phyloP scores from a whole-genome alignment of 106 monocot species.

The Cymbidium sinense region DNA sequence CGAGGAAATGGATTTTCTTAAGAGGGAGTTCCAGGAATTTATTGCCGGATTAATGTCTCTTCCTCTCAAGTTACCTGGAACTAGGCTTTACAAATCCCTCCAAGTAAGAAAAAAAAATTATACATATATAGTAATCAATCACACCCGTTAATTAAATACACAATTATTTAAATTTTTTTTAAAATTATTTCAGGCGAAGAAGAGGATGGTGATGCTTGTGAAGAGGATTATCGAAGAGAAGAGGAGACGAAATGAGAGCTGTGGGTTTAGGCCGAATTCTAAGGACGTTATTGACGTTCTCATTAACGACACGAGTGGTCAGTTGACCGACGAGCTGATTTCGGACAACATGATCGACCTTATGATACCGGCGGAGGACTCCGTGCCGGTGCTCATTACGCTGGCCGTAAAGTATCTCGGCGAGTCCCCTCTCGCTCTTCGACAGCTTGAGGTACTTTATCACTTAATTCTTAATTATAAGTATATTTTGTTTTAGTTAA shows the following conservation, averaged over 20 bases:
- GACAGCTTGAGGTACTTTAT: slow-evolving; percentile 47
- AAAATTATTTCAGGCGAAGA: slow-evolving; percentile 27
- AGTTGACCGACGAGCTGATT: slow-evolving; percentile 75
- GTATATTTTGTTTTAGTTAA: not conserved
- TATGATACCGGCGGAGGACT: slow-evolving; percentile 96
- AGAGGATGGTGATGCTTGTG: slow-evolving; percentile 64
- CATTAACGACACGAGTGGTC: slow-evolving; percentile 38
- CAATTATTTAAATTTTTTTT: not conserved
- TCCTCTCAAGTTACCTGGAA: slow-evolving; percentile 79
- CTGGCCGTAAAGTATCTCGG: slow-evolving; percentile 78
- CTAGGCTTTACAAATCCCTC: slow-evolving; percentile 70
- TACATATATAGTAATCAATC: too few species aligned
- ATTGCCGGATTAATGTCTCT: slow-evolving; percentile 85
- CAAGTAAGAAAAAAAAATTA: slow-evolving; percentile 30
- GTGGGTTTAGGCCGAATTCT: not conserved
- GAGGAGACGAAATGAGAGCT: slow-evolving; percentile 18
- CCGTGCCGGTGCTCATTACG: slow-evolving; percentile 81
- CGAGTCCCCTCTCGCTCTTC: slow-evolving; percentile 63
- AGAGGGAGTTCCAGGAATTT: slow-evolving; percentile 77
- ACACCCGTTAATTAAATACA: not conserved
- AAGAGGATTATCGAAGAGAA: slow-evolving; percentile 53
- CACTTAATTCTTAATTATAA: not conserved
- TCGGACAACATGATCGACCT: slow-evolving; percentile 87
- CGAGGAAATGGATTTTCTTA: slow-evolving; percentile 57
- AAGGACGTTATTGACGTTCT: slow-evolving; percentile 69